These are phyloP conservation scores for Penicillium sp. DNA, from an alignment of 2,329 filamentous ascomycete species.

Conservation along the genomic window DNA sequence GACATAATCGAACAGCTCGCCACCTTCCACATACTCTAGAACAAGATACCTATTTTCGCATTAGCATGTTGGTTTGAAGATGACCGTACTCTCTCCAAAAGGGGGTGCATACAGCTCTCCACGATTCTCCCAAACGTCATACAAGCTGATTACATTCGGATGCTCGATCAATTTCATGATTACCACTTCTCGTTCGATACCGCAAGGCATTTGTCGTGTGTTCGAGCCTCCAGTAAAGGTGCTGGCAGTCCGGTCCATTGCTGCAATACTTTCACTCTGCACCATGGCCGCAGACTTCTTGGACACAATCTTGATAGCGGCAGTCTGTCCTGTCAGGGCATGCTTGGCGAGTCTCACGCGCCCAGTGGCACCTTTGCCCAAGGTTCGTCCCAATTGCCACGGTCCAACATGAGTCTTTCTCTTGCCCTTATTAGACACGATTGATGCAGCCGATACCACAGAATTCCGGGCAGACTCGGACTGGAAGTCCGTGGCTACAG, in stretches of 20 bases:
- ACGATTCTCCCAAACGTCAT: conserved; percentile 97
- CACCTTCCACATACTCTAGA: conserved; percentile 85
- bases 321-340: conserved; percentile 75
- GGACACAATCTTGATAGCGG: conserved; percentile 94
- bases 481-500: conserved; percentile 56
- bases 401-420: conserved; percentile 82
- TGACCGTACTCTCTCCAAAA: neutral
- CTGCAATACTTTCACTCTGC: conserved; percentile 83
- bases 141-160: conserved; percentile 89
- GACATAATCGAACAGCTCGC: conserved; percentile 88
- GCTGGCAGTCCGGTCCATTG: conserved; percentile 74
- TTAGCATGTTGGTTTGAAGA: conserved; percentile 28
- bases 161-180: conserved; percentile 97
- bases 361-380: conserved; percentile 89
- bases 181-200: conserved; percentile 91
- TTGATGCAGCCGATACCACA: conserved; percentile 62
- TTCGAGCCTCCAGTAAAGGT: conserved; percentile 61
- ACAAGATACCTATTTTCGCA: conserved; percentile 77
- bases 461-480: conserved; percentile 58
- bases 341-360: conserved; percentile 87
- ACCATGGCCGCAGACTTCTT: conserved; percentile 79
- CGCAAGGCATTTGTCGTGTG: conserved; percentile 77
- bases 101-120: conserved; percentile 79
- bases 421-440: conserved; percentile 60
- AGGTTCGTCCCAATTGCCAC: conserved; percentile 87